phyloP scores from a whole-genome alignment of 2,329 filamentous ascomycete genomes.

The Apiospora hydei region DNA sequence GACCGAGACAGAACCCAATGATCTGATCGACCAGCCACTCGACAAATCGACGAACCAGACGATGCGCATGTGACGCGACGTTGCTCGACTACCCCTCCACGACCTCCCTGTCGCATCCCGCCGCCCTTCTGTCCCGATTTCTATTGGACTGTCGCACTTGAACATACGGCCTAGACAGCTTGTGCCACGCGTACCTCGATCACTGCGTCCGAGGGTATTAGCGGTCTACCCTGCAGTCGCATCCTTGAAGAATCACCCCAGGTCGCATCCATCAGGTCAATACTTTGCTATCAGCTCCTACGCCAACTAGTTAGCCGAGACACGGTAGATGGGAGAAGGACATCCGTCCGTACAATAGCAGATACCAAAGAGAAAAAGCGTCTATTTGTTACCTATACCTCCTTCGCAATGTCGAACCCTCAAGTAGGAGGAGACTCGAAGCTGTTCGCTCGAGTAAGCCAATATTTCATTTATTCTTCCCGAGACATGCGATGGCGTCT shows the following conservation, averaged over 20 bases:
- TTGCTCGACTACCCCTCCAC: constrained; percentile 32
- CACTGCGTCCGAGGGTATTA: constrained; percentile 22
- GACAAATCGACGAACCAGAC: constrained; percentile 31
- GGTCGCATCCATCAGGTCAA: neutral
- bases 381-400: neutral
- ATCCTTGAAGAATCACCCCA: constrained; percentile 4
- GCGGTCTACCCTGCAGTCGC: neutral
- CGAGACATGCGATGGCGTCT: constrained; percentile 23
- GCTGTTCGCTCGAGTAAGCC: constrained; percentile 93
- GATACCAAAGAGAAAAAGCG: neutral
- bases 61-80: constrained; percentile 38
- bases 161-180: neutral
- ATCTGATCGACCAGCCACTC: neutral
- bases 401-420: constrained; percentile 59
- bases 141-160: constrained; percentile 37
- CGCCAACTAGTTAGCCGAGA: constrained; percentile 32
- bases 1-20: neutral
- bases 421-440: constrained; percentile 91
- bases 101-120: constrained; percentile 34
- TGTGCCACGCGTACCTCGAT: constrained; percentile 4
- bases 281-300: constrained; percentile 26
- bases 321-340: constrained; percentile 32
- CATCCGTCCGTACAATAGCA: neutral
- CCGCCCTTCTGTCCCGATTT: constrained; percentile 28
- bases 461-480: constrained; percentile 30